Conservation (phyloP, 768 basidiomycete species). For the Tylopilus felleus region DNA sequence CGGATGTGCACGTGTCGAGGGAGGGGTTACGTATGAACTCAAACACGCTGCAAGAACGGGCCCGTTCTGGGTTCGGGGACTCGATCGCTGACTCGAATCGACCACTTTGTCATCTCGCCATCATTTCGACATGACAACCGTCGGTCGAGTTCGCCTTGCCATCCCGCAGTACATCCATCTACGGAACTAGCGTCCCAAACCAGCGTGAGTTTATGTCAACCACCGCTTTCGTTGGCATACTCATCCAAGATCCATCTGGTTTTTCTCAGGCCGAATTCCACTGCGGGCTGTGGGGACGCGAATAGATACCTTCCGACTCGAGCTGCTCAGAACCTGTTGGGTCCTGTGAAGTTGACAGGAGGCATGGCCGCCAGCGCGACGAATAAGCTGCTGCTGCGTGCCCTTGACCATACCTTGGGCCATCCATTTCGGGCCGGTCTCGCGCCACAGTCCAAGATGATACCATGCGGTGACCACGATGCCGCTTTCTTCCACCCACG, state of each 20-base stretch:
- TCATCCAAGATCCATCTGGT: conserved; percentile 17
- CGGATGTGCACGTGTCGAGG: conserved; percentile 24
- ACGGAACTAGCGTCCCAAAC: conserved; percentile 13
- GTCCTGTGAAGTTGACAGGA: conserved; percentile 17
- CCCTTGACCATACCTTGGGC: conserved; percentile 27
- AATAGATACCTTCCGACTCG: conserved; percentile 22
- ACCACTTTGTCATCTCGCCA: conserved; percentile 8
- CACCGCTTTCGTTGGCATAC: conserved; percentile 12
- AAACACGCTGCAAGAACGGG: conserved; percentile 21
- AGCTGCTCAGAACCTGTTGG: conserved; percentile 13
- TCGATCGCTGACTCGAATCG: conserved; percentile 28
- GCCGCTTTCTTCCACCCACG: conserved; percentile 30
- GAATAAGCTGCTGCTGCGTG: conserved; percentile 18
- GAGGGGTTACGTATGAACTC: conserved; percentile 22
- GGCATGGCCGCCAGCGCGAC: conserved; percentile 18
- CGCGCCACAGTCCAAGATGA: conserved; percentile 31
- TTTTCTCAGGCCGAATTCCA: conserved; percentile 25
- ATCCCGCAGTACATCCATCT: conserved; percentile 5
- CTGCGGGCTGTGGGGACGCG: conserved; percentile 24
- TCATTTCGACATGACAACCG: conserved; percentile 26
- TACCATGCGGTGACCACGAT: conserved; percentile 35
- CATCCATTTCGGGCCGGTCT: conserved; percentile 29
- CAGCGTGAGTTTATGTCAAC: conserved; percentile 22
- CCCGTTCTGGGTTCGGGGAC: conserved; percentile 26
- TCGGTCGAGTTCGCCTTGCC: conserved; percentile 8